Evolutionary conservation across 495 filamentous ascomycete species (phyloP).

Genomic region (Neurospora sp.): DNA sequence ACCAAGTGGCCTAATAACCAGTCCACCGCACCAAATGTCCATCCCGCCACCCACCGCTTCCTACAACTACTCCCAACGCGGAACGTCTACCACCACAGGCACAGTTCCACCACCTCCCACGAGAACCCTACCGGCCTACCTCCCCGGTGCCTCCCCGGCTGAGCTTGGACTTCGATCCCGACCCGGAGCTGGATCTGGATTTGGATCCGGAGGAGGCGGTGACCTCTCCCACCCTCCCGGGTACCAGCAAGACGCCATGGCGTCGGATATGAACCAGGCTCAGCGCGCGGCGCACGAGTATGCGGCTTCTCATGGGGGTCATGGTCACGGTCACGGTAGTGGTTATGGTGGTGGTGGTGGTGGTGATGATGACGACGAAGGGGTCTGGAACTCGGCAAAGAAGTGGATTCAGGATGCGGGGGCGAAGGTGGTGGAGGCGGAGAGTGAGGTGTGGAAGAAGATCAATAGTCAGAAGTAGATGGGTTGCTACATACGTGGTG

Average conservation of each 20-base stretch:
- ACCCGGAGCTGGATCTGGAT: background rate
- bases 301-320: constrained; percentile 8
- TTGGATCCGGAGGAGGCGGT: background rate
- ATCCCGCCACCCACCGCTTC: constrained; percentile 26
- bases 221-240: constrained; percentile 18
- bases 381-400: constrained; percentile 46
- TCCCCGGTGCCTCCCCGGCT: background rate
- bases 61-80: constrained; percentile 21
- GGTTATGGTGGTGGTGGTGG: constrained; percentile 1
- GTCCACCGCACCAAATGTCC: constrained; percentile 31
- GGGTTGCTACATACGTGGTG: no score
- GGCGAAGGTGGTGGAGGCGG: constrained; percentile 49
- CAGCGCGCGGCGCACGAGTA: constrained; percentile 4
- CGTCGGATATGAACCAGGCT: constrained; percentile 24
- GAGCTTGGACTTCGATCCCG: background rate
- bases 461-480: constrained; percentile 42
- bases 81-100: constrained; percentile 21
- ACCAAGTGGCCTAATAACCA: constrained; percentile 21
- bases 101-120: constrained; percentile 4
- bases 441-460: constrained; percentile 62
- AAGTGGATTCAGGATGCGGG: constrained; percentile 53
- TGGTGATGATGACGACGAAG: constrained; percentile 29
- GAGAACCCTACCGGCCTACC: background rate
- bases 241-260: constrained; percentile 46
- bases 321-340: constrained; percentile 31